Evolutionary conservation across 2,329 filamentous ascomycete genomes (phyloP).

Genomic region (Penicillium sp.): DNA sequence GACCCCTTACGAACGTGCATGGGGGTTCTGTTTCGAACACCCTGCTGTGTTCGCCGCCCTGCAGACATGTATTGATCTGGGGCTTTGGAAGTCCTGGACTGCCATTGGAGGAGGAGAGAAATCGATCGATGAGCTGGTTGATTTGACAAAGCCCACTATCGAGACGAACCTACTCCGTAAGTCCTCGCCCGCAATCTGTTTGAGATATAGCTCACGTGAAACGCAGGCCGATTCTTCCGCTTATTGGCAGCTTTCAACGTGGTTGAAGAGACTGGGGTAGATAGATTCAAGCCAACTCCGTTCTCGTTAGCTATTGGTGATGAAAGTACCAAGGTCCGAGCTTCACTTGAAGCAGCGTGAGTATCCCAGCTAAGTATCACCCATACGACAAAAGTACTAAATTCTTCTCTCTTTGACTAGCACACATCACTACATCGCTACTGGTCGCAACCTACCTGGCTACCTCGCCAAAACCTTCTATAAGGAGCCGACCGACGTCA

Average conservation of each 20-base stretch:
- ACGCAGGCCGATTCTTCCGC: constrained; percentile 29
- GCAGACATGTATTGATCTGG: constrained; percentile 32
- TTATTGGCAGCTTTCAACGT: constrained; percentile 32
- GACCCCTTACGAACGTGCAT: constrained; percentile 34
- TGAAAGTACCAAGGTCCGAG: constrained; percentile 30
- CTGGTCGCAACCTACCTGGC: constrained; percentile 32
- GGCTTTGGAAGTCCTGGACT: constrained; percentile 34
- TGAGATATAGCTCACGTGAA: neutral
- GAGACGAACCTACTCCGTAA: constrained; percentile 33
- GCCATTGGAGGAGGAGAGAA: constrained; percentile 28
- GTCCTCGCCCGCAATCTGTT: neutral
- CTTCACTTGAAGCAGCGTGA: constrained; percentile 33
- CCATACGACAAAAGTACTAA: neutral
- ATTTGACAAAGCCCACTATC: constrained; percentile 21
- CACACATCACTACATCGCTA: constrained; percentile 31
- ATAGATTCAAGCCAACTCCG: constrained; percentile 32
- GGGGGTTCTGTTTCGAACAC: constrained; percentile 32
- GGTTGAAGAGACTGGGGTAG: constrained; percentile 30
- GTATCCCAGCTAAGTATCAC: neutral
- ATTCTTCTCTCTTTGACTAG: constrained; percentile 6
- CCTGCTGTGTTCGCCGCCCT: constrained; percentile 32
- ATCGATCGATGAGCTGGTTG: constrained; percentile 29
- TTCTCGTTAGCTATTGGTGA: constrained; percentile 35
- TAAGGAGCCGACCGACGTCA: constrained; percentile 31
- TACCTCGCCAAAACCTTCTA: constrained; percentile 38